phyloP scores from a whole-genome alignment of 2,329 filamentous ascomycete species.

The Diaporthe sp. region DNA sequence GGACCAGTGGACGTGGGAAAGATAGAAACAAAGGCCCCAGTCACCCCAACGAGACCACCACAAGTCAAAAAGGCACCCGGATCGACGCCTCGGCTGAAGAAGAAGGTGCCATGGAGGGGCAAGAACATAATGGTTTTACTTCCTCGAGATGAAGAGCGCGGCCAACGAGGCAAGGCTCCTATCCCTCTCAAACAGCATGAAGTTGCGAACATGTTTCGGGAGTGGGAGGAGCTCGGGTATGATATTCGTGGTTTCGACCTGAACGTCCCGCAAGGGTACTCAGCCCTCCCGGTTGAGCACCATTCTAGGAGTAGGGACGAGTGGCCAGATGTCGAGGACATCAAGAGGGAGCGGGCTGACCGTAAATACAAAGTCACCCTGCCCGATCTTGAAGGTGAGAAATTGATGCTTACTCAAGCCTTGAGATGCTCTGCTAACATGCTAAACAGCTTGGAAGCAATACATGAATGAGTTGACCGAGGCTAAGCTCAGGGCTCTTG shows the following conservation, averaged over 20 bases:
- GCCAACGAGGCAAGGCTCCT: slow-evolving; percentile 63
- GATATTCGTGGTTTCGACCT: slow-evolving; percentile 76
- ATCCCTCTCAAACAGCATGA: slow-evolving; percentile 66
- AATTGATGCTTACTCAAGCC: neutral
- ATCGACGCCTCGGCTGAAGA: slow-evolving; percentile 69
- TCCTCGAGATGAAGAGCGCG: slow-evolving; percentile 74
- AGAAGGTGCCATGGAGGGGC: slow-evolving; percentile 79
- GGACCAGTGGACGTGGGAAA: slow-evolving; percentile 19
- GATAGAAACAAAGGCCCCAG: slow-evolving; percentile 32
- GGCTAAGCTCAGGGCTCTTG: slow-evolving; percentile 90
- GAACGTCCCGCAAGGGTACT: slow-evolving; percentile 55
- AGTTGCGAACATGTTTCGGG: slow-evolving; percentile 69
- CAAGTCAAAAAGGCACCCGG: slow-evolving; percentile 50
- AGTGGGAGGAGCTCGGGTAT: slow-evolving; percentile 78
- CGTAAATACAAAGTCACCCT: slow-evolving; percentile 71
- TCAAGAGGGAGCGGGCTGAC: slow-evolving; percentile 64
- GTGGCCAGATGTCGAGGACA: slow-evolving; percentile 73
- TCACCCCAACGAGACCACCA: slow-evolving; percentile 43
- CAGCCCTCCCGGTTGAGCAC: slow-evolving; percentile 49
- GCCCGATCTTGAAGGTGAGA: slow-evolving; percentile 73
- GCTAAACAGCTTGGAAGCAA: slow-evolving; percentile 68
- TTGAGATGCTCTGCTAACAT: slow-evolving; percentile 35
- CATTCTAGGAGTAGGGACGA: slow-evolving; percentile 73
- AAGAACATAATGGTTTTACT: slow-evolving; percentile 79
- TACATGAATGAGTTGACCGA: slow-evolving; percentile 88